Evolutionary conservation across 129 eudicot genomes (phyloP).

Genomic region (Mikania micrantha): DNA sequence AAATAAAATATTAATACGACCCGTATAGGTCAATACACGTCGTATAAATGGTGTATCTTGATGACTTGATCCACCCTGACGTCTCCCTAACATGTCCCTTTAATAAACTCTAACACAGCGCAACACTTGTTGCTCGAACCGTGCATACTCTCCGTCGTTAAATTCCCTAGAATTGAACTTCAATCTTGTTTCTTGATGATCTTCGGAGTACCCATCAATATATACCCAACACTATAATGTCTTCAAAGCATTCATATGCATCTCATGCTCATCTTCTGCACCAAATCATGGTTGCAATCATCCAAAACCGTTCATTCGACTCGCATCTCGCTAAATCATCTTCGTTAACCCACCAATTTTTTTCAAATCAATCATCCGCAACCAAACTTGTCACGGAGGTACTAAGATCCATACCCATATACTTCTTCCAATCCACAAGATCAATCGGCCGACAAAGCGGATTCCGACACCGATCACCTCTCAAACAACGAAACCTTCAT

Average conservation of each 20-base stretch:
- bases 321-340: neutral
- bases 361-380: slow-evolving; percentile 26
- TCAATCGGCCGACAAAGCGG: slow-evolving; percentile 71
- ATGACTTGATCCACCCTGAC: too few species aligned
- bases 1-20: too few species aligned
- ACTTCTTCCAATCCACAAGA: slow-evolving; percentile 60
- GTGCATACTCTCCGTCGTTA: too few species aligned
- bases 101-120: too few species aligned
- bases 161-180: too few species aligned
- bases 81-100: too few species aligned
- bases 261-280: slow-evolving; percentile 29
- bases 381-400: slow-evolving; percentile 41
- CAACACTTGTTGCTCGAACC: too few species aligned
- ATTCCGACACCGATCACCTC: slow-evolving; percentile 70
- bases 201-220: too few species aligned
- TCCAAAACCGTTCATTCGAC: slow-evolving; percentile 55
- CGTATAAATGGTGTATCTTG: too few species aligned
- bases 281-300: slow-evolving; percentile 51
- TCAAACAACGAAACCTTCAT: slow-evolving; percentile 34
- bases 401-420: slow-evolving; percentile 53
- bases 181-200: too few species aligned
- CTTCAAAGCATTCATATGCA: slow-evolving; percentile 21
- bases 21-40: too few species aligned
- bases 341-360: neutral
- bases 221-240: neutral